Evolutionary conservation across 441 rosid genomes (phyloP), one percentile per base, ranked within the genome.

Genomic region (Populus hybrid): DNA sequence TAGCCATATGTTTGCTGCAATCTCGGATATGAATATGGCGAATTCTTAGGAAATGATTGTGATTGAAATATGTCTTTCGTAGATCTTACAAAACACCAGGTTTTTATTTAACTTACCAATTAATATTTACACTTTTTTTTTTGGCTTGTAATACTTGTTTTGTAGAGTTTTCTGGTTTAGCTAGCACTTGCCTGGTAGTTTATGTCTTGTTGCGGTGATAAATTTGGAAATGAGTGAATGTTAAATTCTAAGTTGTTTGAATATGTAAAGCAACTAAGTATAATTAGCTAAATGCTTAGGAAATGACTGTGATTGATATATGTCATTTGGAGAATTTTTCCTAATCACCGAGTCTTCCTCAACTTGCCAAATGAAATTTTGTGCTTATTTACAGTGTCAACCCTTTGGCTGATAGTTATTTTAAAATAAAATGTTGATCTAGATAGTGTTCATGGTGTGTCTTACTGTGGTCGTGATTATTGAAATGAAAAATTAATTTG

Each of bases 11-110:
- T 12, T 46, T 46, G 57, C 1, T 46, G 20, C 18, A 5, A 11
- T 46, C 18, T 11, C 18, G 20, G 6, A 46, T 14, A 3, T 5
- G 2, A 12, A 46, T 46, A 46, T 46, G 57, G 57, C 4, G 57
- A 46, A 46, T 5, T 46, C 18, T 46, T 46, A 46, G 57, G 57
- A 46, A 46, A 14, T 46, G 20, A 12, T 12, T 10, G 14, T 40
- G 50, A 40, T 40, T 40, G 50, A 40, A 12, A 40, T 10, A 40
- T 36, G 94, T 96, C 16, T 90, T 93, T 66, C 84, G 96, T 16
- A 84, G 97, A 64, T 68, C 97, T 92, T 18, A 89, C 98, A 54
- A 95, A 88, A 84, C 92, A 91, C 67, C 99, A 92, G 95, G 97
- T 92, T 23, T 2, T 18, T 54, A 20, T 30, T 34, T 8, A 28